These are phyloP conservation scores for Allium cepa DNA, from an alignment of 106 monocot species.

Conservation along the genomic window DNA sequence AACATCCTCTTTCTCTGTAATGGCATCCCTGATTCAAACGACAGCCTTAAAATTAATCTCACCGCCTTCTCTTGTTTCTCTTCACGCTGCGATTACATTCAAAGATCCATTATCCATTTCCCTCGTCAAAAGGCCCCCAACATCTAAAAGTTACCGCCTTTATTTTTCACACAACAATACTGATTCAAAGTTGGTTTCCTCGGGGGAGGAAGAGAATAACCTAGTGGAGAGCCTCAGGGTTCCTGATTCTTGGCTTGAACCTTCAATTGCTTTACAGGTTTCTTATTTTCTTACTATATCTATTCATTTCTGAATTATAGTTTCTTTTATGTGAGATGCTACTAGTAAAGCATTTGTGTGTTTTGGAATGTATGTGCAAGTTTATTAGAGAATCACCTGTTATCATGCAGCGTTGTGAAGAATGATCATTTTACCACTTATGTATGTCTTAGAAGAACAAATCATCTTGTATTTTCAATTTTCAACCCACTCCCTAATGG, in stretches of 20 bases:
- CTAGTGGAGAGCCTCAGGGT: constrained; percentile 1
- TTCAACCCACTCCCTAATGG: too few relatives aligned
- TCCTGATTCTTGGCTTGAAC: constrained; percentile 3
- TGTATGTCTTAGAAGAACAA: too few relatives aligned
- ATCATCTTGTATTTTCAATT: too few relatives aligned
- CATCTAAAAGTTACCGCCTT: not conserved
- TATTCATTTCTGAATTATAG: not conserved
- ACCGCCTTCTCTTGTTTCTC: not conserved
- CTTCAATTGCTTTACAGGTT: constrained; percentile 9
- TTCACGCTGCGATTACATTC: not conserved
- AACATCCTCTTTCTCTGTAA: not conserved
- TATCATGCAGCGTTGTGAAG: too few relatives aligned
- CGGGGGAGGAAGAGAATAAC: not conserved
- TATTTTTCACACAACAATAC: not conserved
- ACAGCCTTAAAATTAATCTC: not conserved
- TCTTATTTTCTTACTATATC: not conserved
- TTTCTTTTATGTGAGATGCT: too few relatives aligned
- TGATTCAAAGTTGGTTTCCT: not conserved
- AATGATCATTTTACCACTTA: too few relatives aligned
- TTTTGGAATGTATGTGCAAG: not conserved
- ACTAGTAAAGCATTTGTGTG: too few relatives aligned
- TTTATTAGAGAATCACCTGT: not conserved
- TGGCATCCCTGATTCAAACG: not conserved
- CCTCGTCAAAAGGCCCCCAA: not conserved
- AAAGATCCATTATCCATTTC: not conserved